These are phyloP conservation scores for Leishmania amazonensis DNA, from an alignment of 208 protist species.

Conservation along the genomic window DNA sequence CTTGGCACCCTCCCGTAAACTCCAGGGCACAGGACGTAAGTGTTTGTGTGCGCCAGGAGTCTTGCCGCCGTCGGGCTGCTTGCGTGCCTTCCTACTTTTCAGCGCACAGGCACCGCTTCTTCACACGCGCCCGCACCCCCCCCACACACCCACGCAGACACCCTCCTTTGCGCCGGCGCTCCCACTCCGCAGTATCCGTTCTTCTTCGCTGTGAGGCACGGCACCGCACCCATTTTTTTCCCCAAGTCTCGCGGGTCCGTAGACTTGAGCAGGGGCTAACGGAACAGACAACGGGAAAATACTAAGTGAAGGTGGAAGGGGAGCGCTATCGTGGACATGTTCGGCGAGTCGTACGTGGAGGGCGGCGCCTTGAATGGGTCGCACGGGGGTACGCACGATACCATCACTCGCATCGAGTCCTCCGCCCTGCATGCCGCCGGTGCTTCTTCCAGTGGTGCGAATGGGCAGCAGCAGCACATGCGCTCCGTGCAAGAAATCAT, in stretches of 20 bases:
- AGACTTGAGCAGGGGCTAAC: not conserved
- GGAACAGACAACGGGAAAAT: not conserved
- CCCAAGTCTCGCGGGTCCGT: not conserved
- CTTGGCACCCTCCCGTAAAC: no score
- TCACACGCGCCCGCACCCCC: not conserved
- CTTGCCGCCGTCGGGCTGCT: not conserved
- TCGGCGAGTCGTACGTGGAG: slow-evolving; percentile 46
- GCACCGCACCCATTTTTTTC: not conserved
- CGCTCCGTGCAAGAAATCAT: slow-evolving; percentile 73
- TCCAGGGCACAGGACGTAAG: not conserved
- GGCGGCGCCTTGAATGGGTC: slow-evolving; percentile 7
- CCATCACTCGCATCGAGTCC: not conserved
- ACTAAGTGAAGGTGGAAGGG: not conserved
- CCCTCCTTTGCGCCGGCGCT: not conserved
- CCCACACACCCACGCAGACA: not conserved
- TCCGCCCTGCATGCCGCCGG: not conserved
- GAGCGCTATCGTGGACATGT: slow-evolving; percentile 25
- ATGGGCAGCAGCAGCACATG: slow-evolving; percentile 7
- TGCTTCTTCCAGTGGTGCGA: not conserved
- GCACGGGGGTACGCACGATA: not conserved
- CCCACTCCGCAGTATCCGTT: not conserved
- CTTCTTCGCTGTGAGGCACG: not conserved
- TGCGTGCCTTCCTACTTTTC: not conserved
- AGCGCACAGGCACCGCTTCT: not conserved
- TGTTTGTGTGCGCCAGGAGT: not conserved